Evolutionary conservation across 345 rosid species (phyloP).

Genomic region (Punica granatum): DNA sequence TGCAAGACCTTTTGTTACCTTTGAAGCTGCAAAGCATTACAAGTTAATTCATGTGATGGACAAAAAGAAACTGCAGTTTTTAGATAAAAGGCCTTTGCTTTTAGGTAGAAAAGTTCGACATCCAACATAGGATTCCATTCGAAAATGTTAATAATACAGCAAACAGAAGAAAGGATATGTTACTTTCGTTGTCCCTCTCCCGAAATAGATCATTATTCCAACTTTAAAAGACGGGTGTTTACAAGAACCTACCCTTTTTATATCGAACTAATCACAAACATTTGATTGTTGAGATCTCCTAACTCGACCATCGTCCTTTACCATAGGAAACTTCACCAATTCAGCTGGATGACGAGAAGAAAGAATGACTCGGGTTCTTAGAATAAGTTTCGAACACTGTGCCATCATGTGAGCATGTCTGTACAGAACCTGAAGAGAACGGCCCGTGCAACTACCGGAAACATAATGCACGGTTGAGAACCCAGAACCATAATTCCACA

Average conservation of each 20-base stretch:
- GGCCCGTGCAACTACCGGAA: background rate
- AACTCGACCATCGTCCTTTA: background rate
- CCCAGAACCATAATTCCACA: background rate
- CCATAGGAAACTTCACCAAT: background rate
- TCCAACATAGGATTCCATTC: constrained; percentile 30
- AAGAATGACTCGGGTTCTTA: background rate
- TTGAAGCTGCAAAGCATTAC: background rate
- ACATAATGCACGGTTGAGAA: background rate
- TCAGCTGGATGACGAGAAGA: background rate
- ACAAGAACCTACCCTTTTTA: no score
- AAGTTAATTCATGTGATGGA: background rate
- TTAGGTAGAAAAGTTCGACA: background rate
- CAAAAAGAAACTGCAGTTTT: constrained; percentile 9
- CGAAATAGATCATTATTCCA: background rate
- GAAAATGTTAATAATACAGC: background rate
- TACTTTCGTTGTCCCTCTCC: background rate
- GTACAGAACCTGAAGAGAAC: background rate
- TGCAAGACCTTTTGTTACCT: background rate
- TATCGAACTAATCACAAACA: background rate
- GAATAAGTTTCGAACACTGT: background rate
- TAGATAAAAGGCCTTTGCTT: constrained; percentile 1
- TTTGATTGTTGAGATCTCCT: background rate
- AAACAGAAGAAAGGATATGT: background rate
- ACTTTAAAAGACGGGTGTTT: background rate
- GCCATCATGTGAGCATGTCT: background rate